phyloP scores from a whole-genome alignment of 75 land plant genomes.

The Sequoia sempervirens region DNA sequence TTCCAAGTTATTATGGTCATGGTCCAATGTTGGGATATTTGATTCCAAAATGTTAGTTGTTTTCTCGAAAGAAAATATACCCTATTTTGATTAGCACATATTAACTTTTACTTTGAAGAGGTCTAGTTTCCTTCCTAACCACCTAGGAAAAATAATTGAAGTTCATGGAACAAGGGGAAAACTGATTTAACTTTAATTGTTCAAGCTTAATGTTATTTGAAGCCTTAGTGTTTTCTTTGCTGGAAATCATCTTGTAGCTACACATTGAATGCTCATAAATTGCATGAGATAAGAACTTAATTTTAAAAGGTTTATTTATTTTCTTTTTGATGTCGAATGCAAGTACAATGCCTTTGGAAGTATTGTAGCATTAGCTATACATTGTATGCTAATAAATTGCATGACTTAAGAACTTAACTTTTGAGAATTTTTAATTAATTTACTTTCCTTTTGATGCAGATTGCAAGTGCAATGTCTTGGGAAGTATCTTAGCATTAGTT shows the following conservation, averaged over 20 bases:
- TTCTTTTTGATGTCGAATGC: constrained; percentile 33
- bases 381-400: not conserved
- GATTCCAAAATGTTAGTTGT: not conserved
- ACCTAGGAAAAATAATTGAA: no score
- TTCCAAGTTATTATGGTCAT: no score
- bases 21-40: not conserved
- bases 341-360: constrained; percentile 46
- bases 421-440: not conserved
- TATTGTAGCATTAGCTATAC: constrained; percentile 32
- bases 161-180: not conserved
- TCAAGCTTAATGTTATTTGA: not conserved
- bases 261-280: not conserved
- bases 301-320: not conserved
- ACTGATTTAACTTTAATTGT: not conserved
- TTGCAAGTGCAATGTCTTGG: constrained; percentile 54
- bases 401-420: not conserved
- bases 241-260: not conserved
- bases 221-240: not conserved
- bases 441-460: constrained; percentile 22
- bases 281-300: not conserved
- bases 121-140: not conserved
- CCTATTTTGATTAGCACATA: not conserved
- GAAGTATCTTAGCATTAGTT: constrained; percentile 41
- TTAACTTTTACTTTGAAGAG: not conserved
- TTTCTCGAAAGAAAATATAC: not conserved